These are phyloP conservation scores for Kwoniella sp. DNA, from an alignment of 768 basidiomycete species.

Conservation along the genomic window DNA sequence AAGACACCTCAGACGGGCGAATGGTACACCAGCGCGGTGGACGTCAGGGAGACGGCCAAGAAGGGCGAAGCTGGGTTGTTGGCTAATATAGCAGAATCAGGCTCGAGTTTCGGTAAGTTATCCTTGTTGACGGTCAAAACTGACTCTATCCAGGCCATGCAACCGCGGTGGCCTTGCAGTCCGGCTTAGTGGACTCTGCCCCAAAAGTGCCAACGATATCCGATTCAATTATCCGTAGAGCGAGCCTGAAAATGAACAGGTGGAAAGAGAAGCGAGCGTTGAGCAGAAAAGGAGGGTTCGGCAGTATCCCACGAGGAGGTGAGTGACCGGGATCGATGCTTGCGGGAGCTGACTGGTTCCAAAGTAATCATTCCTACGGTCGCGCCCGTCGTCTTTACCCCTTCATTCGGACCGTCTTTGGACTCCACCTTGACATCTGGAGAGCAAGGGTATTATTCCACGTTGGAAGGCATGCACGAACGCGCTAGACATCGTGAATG, in stretches of 20 bases:
- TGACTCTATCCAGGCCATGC: constrained; percentile 32
- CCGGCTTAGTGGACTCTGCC: constrained; percentile 12
- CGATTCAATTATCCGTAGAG: constrained; percentile 33
- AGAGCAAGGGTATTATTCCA: constrained; percentile 37
- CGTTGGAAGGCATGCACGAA: constrained; percentile 46
- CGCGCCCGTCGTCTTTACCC: constrained; percentile 31
- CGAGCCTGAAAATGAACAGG: constrained; percentile 38
- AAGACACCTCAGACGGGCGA: constrained; percentile 38
- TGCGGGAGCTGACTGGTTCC: not conserved
- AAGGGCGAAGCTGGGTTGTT: constrained; percentile 14
- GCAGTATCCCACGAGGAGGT: constrained; percentile 38
- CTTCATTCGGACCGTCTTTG: constrained; percentile 46
- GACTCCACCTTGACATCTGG: constrained; percentile 44
- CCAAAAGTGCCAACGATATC: constrained; percentile 21
- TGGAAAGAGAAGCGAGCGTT: constrained; percentile 36
- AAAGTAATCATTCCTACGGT: constrained; percentile 27
- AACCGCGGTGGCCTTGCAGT: constrained; percentile 30
- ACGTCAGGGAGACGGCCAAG: constrained; percentile 28
- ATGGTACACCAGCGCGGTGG: constrained; percentile 43
- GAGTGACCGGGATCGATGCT: constrained; percentile 4
- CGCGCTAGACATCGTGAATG: constrained; percentile 33
- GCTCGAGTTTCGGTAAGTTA: constrained; percentile 36
- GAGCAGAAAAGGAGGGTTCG: constrained; percentile 35
- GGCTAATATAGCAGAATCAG: constrained; percentile 33
- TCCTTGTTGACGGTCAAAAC: not conserved